Percentiles rank a stretch among this genome's conserved stretches.
phyloP scores from a whole-genome alignment of 257 asterid species.

The Leonotis leonurus region DNA sequence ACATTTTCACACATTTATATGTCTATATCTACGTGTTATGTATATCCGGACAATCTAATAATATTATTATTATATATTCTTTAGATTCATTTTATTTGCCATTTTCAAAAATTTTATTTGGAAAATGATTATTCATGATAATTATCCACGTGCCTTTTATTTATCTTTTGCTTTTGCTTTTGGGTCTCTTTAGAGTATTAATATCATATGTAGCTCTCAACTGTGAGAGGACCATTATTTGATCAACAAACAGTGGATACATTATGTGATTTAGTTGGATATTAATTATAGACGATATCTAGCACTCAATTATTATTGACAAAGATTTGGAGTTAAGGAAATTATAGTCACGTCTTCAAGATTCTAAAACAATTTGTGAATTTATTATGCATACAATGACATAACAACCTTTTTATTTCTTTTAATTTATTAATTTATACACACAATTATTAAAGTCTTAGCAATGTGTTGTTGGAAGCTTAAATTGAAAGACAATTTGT shows the following conservation, averaged over 20 bases:
- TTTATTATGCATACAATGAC: background rate
- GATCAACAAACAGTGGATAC: background rate
- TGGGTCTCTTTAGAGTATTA: background rate
- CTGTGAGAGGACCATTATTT: conserved; percentile 7
- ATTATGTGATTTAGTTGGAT: background rate
- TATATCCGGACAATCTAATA: background rate
- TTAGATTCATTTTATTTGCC: background rate
- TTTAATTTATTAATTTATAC: background rate
- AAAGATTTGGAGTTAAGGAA: background rate
- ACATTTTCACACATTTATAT: background rate
- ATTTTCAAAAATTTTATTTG: background rate
- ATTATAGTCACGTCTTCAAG: conserved; percentile 23
- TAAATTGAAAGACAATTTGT: conserved; percentile 14
- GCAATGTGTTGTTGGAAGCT: conserved; percentile 8
- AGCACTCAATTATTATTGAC: background rate
- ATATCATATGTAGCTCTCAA: background rate
- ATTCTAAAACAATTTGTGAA: conserved; percentile 8
- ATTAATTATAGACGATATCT: conserved; percentile 4
- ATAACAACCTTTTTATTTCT: background rate
- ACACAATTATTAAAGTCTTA: background rate
- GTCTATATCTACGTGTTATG: background rate
- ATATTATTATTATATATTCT: background rate
- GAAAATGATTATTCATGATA: background rate
- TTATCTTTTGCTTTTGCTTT: background rate
- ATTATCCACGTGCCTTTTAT: background rate